Evolutionary conservation across 768 basidiomycete species (phyloP).

Genomic region (Naganishia antarctica): DNA sequence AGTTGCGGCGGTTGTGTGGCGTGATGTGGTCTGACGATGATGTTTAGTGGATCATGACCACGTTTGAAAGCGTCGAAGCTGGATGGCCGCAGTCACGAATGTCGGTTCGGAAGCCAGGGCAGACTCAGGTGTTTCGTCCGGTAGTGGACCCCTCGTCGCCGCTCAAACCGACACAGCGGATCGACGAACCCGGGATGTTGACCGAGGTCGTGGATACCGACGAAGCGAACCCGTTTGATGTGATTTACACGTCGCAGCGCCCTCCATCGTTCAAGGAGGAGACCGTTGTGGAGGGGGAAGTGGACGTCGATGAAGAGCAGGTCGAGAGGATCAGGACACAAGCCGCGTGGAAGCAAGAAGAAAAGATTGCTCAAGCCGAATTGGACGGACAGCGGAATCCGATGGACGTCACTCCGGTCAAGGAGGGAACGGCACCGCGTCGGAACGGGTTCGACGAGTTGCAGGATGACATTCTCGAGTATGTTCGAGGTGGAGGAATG

Average conservation of each 20-base stretch:
- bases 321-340: slow-evolving; percentile 24
- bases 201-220: slow-evolving; percentile 49
- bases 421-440: background rate
- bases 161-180: slow-evolving; percentile 23
- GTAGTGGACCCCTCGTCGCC: slow-evolving; percentile 21
- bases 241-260: slow-evolving; percentile 30
- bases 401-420: slow-evolving; percentile 22
- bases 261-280: slow-evolving; percentile 34
- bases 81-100: slow-evolving; percentile 58
- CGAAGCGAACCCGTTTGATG: slow-evolving; percentile 50
- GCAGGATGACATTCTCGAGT: slow-evolving; percentile 16
- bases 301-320: slow-evolving; percentile 13
- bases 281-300: background rate
- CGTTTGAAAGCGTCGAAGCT: slow-evolving; percentile 83
- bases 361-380: slow-evolving; percentile 18
- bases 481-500: slow-evolving; percentile 11
- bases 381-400: slow-evolving; percentile 13
- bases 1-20: slow-evolving; percentile 2
- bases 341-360: slow-evolving; percentile 16
- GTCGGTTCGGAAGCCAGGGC: slow-evolving; percentile 18
- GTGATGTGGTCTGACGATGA: slow-evolving; percentile 1
- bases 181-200: slow-evolving; percentile 28
- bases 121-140: slow-evolving; percentile 9
- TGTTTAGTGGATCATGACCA: slow-evolving; percentile 65
- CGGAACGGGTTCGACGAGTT: slow-evolving; percentile 12